Evolutionary conservation across 768 basidiomycete genomes (phyloP).

Genomic region (Auriculariales sp.): DNA sequence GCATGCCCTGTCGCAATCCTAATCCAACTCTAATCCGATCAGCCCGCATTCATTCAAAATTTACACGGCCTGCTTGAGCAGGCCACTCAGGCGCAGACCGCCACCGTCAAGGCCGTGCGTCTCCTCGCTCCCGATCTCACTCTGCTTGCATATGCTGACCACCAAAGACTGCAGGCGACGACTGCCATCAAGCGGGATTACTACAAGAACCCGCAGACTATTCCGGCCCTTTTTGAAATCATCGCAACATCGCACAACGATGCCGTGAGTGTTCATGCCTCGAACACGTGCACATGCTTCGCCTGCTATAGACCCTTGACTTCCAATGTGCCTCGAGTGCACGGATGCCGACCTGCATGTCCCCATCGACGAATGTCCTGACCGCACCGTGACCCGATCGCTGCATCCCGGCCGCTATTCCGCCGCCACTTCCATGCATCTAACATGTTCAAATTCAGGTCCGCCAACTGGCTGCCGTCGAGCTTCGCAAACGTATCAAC

Average conservation of each 20-base stretch:
- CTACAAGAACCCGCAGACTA: slow-evolving; percentile 84
- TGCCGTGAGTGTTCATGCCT: slow-evolving; percentile 39
- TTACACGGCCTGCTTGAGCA: slow-evolving; percentile 78
- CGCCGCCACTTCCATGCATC: background rate
- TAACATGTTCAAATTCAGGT: slow-evolving; percentile 34
- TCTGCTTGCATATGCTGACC: slow-evolving; percentile 5
- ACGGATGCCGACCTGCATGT: no score
- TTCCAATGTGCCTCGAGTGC: background rate
- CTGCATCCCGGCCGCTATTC: slow-evolving; percentile 3
- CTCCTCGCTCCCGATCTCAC: slow-evolving; percentile 6
- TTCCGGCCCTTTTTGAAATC: slow-evolving; percentile 80
- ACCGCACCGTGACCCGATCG: slow-evolving; percentile 1
- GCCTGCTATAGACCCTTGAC: no score
- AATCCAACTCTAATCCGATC: no score
- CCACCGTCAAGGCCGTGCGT: slow-evolving; percentile 76
- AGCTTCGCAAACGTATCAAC: slow-evolving; percentile 82
- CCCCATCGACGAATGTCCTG: slow-evolving; percentile 1
- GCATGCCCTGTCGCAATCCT: no score
- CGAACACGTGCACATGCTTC: no score
- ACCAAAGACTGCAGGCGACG: slow-evolving; percentile 50
- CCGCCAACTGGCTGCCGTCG: slow-evolving; percentile 92
- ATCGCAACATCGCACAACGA: slow-evolving; percentile 73
- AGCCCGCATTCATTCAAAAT: slow-evolving; percentile 50
- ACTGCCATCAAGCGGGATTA: slow-evolving; percentile 80
- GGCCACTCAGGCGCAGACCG: slow-evolving; percentile 78